Base-by-base conservation (phyloP, 257 asterid genomes). In the Plantago elongata region DNA sequence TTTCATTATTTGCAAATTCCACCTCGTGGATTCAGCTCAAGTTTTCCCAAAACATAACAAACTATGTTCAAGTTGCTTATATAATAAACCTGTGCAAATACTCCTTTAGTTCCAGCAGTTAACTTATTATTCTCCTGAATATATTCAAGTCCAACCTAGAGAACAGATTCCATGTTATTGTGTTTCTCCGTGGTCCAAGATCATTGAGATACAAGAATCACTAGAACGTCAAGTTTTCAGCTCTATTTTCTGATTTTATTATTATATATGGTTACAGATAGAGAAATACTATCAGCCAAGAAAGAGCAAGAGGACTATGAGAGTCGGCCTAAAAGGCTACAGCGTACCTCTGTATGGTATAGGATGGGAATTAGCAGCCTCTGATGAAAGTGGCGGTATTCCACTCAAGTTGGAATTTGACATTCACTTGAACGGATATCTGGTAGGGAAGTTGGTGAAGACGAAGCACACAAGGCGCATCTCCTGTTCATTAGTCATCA, bases 341-440 rank as follows among this genome's bases (percentile, higher is more conserved):
- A 63, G 52, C 45, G 74, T 89, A 47, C 88, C 95, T 9, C 75
- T 89, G 0, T 89, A 89, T 54, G 97, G 97, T 0, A 84, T 86
- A 0, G 94, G 89, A 42, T 57, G 55, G 46, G 64, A 77, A 16
- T 40, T 82, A 17, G 62, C 57, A 1, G 66, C 52, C 49, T 51
- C 67, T 12, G 78, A 63, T 7, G 59, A 45, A 10, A 44, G 46
- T 11, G 78, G 66, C 7, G 78, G 73, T 5, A 68, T 89, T 59
- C 88, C 88, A 29, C 52, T 86, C 50, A 77, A 51, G 61, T 51
- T 89, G 65, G 81, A 82, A n/a, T 57, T 84, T 51, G 69, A 62
- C 5, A 74, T 89, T 3, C 69, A 71, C 16, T 62, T 89, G 0
- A 55, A 45, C 9, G 91, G 86, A 7, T 47, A 77, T 65, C 15